Conservation (phyloP, 805 yeast genomes). For the Wickerhamomyces alni region DNA sequence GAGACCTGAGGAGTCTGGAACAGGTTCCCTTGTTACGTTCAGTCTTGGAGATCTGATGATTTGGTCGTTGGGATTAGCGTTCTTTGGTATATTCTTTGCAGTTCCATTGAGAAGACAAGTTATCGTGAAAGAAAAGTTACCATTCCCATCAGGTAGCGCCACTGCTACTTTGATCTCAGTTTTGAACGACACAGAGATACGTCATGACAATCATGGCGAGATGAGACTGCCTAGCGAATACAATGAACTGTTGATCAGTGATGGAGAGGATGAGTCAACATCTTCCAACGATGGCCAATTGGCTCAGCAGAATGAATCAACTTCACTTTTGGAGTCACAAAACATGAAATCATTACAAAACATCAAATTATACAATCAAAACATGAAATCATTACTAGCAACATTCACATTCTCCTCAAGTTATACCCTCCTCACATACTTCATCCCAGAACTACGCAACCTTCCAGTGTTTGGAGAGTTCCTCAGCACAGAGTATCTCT, state of each 20-base stretch:
- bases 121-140: conserved; percentile 77
- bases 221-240: conserved; percentile 8
- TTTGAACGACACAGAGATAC: conserved; percentile 62
- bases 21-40: conserved; percentile 31
- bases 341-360: conserved; percentile 22
- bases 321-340: conserved; percentile 26
- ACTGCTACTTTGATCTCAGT: conserved; percentile 92
- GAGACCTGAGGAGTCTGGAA: conserved; percentile 72
- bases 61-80: conserved; percentile 86
- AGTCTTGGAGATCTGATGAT: conserved; percentile 49
- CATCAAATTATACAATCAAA: conserved; percentile 38
- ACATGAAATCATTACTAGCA: conserved; percentile 49
- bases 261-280: conserved; percentile 12
- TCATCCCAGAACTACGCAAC: conserved; percentile 59
- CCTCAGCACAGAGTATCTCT: conserved; percentile 58
- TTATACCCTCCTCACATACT: conserved; percentile 68
- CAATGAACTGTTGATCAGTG: conserved; percentile 12
- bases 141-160: conserved; percentile 94
- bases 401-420: conserved; percentile 67
- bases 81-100: conserved; percentile 95
- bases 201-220: conserved; percentile 10
- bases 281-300: conserved; percentile 4
- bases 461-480: conserved; percentile 72
- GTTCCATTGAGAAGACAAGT: conserved; percentile 83
- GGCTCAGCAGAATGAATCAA: conserved; percentile 6